phyloP scores from a whole-genome alignment of 129 eudicot species.

The Flaveria ramosissima region DNA sequence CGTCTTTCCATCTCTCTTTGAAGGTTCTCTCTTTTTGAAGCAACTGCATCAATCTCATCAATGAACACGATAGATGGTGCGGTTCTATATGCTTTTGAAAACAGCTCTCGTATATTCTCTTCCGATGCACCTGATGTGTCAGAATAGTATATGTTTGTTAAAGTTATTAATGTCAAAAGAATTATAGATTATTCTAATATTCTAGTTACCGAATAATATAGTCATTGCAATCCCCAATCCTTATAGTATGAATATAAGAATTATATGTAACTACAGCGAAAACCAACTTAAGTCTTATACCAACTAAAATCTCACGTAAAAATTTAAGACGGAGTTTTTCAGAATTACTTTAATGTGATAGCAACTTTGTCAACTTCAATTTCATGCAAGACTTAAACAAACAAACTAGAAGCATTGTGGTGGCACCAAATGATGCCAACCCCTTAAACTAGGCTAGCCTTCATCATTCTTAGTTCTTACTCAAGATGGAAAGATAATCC shows the following conservation, averaged over 20 bases:
- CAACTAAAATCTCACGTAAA: no score
- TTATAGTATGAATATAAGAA: background rate
- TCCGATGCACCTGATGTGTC: constrained; percentile 83
- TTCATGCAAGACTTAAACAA: background rate
- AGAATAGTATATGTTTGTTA: background rate
- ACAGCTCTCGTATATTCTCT: constrained; percentile 82
- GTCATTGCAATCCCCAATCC: background rate
- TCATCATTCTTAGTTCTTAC: background rate
- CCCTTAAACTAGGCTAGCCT: background rate
- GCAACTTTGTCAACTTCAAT: background rate
- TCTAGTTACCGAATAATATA: background rate
- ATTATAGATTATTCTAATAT: background rate
- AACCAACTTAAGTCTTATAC: background rate
- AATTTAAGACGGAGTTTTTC: no score
- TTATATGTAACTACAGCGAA: background rate
- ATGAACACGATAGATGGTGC: constrained; percentile 96
- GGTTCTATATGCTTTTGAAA: constrained; percentile 83
- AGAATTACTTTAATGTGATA: background rate
- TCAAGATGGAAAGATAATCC: background rate
- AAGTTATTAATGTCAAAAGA: background rate
- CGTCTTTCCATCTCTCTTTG: constrained; percentile 53
- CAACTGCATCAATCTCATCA: constrained; percentile 95
- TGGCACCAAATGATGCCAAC: no score
- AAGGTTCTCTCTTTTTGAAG: constrained; percentile 86
- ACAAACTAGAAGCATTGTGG: background rate